Evolutionary conservation across 768 basidiomycete species (phyloP), one percentile per base, ranked within the genome.

Genomic region (Suillus alpinus): DNA sequence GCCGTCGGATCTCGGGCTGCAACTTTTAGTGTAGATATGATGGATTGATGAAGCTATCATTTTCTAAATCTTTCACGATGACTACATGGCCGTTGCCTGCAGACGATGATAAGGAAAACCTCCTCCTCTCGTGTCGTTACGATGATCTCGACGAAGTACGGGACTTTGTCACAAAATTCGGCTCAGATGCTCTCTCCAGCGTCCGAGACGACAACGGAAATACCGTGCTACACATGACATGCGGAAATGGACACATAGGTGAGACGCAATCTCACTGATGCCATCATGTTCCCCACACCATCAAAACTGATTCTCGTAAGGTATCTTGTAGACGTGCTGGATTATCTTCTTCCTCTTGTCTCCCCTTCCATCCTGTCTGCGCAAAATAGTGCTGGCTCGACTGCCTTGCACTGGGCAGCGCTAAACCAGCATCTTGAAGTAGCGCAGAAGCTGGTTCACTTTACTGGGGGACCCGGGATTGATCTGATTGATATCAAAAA

Each of bases 241-340:
- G 85, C 59, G 95, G 83, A 1, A 98, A 98, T 74, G 95, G 95
- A 0, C 95, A 97, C 79, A 66, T 78, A 76, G 92, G 95, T 95
- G 68, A 77, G 80, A 61, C 14, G 29, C 55, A 14, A 36, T 50
- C 52, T 46, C 29, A 37, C 55, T 62, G 40, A 26, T 26, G 26
- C 26, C 61, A 58, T 53, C 36, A 52, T 49, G 51, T 43, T 58
- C 18, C 53, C 44, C 62, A 31, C 46, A 39, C 61, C 55, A 18
- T 12, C 26, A 65, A 57, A 37, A 68, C 70, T 79, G 73, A 83
- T 75, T 68, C 74, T 70, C 75, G 72, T 73, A 82, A 85, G 82
- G 69, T 67, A 63, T 70, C 59, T 62, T 66, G 55, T 76, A 96
- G 94, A 94, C 65, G 70, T 92, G 10, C 81, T 97, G 49, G 79